phyloP scores from a whole-genome alignment of 495 filamentous ascomycete species.

The Aspergillus nidulans region DNA sequence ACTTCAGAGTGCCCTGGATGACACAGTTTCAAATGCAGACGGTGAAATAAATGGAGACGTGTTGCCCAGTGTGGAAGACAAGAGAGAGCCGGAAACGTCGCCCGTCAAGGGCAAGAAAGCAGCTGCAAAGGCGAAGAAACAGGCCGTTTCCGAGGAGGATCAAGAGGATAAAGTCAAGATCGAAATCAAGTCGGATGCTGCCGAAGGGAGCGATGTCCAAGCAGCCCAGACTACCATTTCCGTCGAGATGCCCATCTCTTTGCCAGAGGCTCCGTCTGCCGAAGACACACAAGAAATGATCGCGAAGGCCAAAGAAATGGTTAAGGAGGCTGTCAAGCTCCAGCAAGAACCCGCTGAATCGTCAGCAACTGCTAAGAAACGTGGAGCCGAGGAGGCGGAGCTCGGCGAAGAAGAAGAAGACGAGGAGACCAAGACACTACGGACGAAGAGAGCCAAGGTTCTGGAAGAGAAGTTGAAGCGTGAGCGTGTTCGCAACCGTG shows the following conservation, averaged over 20 bases:
- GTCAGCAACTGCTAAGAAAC: constrained; percentile 57
- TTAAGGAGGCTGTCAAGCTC: constrained; percentile 67
- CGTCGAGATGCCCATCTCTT: constrained; percentile 66
- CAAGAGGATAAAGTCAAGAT: constrained; percentile 57
- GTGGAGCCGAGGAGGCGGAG: constrained; percentile 67
- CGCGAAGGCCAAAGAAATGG: constrained; percentile 82
- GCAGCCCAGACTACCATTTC: constrained; percentile 72
- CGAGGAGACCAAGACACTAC: constrained; percentile 51
- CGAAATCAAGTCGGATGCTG: constrained; percentile 30
- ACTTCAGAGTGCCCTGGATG: constrained; percentile 47
- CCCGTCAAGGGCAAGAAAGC: constrained; percentile 30
- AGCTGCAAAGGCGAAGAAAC: constrained; percentile 29
- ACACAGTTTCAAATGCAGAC: constrained; percentile 35
- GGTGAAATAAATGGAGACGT: constrained; percentile 23
- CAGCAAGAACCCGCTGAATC: constrained; percentile 38
- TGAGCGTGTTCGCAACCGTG: constrained; percentile 76
- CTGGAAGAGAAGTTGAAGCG: constrained; percentile 71
- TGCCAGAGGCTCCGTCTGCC: constrained; percentile 64
- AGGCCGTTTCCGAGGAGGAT: constrained; percentile 26
- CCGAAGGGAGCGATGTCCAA: constrained; percentile 54
- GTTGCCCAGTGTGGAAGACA: constrained; percentile 23
- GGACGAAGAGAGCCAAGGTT: constrained; percentile 70
- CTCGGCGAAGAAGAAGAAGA: constrained; percentile 52
- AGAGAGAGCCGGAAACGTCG: constrained; percentile 23
- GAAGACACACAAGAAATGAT: constrained; percentile 78